Base-by-base conservation (phyloP, 805 yeast species). In the Monosporozyma solicola region DNA sequence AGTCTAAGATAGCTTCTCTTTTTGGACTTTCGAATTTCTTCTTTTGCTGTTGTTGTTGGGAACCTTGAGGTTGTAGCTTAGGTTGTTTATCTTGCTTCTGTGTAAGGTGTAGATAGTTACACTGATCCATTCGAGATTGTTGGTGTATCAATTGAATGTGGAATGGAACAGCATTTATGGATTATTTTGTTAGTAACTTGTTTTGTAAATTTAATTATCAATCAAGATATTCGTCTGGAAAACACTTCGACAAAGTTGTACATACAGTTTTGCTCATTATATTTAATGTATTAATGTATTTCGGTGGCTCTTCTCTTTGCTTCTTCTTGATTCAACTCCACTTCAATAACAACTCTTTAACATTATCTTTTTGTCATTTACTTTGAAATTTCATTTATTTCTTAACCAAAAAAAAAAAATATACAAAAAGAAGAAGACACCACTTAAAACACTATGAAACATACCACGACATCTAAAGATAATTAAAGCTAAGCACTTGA, bases 1-100 rank as follows among this genome's bases (percentile, higher is more conserved):
- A 74, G 67, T 91, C 90, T 53, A 89, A 74, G 55, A 91, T 87
- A 24, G 96, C 95, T 57, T 91, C 97, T 70, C 89, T 85, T 73
- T 86, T 87, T 39, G 97, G 98, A 13, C 89, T 82, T 59, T 84
- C 89, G 59, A 75, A 66, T 58, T 72, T 72, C 55, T 68, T 70
- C 57, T 62, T 66, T 49, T 65, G 68, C 44, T 59, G 68, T 45
- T 59, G 65, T 35, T 35, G 39, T 35, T 35, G 39, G 7, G 35
- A 13, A 15, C 16, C 39, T 35, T 35, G 39, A 35, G 39, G 39
- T 49, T 62, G 59, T 41, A 57, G 50, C 35, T 61, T 56, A 49
- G 55, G 48, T 57, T 61, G 59, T 45, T 49, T 39, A 4, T 48
- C 25, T 33, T 41, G 29, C 16, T 27, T 43, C 46, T 43, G 41